Base-by-base conservation (phyloP, 1,284 basidiomycete species). In the Cutaneotrichosporon sp. region DNA sequence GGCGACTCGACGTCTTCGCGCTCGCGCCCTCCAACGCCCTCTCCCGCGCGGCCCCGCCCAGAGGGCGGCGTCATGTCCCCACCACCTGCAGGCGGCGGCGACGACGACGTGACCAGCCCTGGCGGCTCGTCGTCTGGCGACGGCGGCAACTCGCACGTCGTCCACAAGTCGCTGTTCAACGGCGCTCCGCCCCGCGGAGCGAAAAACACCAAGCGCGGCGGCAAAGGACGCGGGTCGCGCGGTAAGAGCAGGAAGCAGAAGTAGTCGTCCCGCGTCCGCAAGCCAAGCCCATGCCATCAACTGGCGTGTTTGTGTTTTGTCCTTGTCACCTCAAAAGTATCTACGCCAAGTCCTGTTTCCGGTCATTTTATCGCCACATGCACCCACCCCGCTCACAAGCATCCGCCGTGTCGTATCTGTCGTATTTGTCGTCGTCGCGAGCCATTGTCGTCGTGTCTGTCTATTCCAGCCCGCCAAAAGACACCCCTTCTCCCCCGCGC, bases 151-250 rank as follows among this genome's bases (percentile, higher is more conserved):
- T 47, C 43, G 18, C 51, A 40, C 10, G 57, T 59, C 42, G 54
- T 59, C 14, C 51, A 55, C 51, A 59, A 59, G 54, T 47, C 41
- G 45, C 45, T 59, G 2, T 59, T 59, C 51, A 43, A 52, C 39
- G 44, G 44, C 36, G 47, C 42, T 14, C 20, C 37, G 8, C 38
- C 34, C 22, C 34, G 47, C 30, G 47, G 47, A n/a, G 15, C 21
- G n/a, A 45, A 45, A 18, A 20, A 20, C 38, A 35, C 33, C 30
- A 30, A 30, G 17, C 33, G 34, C 30, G 10, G 10, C 17, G 34
- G 26, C 1, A 45, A 45, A 33, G 43, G 43, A 17, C 17, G 34
- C 30, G 43, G 43, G 14, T 35, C 30, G 30, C 43, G 43, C 17
- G 43, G 30, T 8, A 45, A 45, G 43, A 45, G 43, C 43, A 45